These are phyloP conservation scores for Sequoiadendron giganteum DNA, from an alignment of 75 land plant species.

Conservation along the genomic window DNA sequence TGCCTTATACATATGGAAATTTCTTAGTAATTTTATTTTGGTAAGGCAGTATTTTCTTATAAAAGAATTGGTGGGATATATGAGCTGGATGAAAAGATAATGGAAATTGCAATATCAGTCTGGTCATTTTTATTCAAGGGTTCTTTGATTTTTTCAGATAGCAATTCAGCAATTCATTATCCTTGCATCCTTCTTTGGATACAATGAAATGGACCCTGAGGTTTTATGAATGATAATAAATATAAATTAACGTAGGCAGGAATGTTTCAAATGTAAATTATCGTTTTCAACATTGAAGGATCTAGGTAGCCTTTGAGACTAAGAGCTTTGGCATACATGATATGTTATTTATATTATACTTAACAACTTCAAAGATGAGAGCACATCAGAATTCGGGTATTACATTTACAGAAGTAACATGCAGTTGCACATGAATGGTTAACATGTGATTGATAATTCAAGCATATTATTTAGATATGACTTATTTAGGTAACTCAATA, in stretches of 20 bases:
- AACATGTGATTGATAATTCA: background rate
- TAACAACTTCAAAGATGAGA: background rate
- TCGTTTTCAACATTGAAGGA: background rate
- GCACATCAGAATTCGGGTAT: background rate
- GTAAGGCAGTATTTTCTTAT: background rate
- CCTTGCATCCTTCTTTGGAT: background rate
- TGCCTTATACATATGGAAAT: background rate
- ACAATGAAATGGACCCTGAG: background rate
- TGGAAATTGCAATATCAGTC: background rate
- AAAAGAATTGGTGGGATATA: background rate
- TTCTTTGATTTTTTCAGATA: background rate
- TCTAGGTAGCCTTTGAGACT: background rate
- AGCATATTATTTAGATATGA: background rate
- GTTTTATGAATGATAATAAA: background rate
- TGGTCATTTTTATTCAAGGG: background rate
- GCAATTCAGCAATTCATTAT: background rate
- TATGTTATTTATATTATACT: background rate
- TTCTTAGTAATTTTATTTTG: slow-evolving; percentile 4
- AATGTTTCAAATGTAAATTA: background rate
- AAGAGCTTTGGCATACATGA: background rate
- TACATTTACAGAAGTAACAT: background rate
- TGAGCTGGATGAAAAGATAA: background rate
- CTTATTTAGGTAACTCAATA: background rate
- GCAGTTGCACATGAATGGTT: background rate
- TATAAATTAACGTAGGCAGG: background rate